Percentiles rank a stretch among this genome's conserved stretches.
Evolutionary conservation across 169 alveolate genomes (phyloP).

Genomic region (Perkinsus olseni): DNA sequence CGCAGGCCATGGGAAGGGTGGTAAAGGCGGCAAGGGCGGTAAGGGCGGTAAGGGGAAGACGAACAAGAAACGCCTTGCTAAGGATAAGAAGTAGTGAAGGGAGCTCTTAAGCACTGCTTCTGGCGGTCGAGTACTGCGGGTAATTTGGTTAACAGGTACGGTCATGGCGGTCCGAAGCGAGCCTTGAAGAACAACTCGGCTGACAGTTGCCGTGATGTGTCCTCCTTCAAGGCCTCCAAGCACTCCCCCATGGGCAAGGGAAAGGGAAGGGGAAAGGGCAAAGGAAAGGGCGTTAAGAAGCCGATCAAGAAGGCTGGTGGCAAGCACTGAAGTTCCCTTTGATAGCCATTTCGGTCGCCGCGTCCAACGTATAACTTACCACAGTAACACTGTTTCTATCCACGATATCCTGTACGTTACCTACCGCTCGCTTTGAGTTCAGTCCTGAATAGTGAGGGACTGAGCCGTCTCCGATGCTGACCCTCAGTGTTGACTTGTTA

Average conservation of each 20-base stretch:
- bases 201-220: not conserved
- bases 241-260: not conserved
- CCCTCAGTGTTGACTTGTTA: too few species aligned
- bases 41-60: not conserved
- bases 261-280: not conserved
- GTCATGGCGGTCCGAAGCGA: not conserved
- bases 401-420: not conserved
- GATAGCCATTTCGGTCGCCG: too few species aligned
- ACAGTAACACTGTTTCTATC: not conserved
- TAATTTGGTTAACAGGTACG: not conserved
- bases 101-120: not conserved
- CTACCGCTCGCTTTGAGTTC: too few species aligned
- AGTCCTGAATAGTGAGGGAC: too few species aligned
- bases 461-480: too few species aligned
- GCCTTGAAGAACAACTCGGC: not conserved
- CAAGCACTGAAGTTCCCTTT: not conserved
- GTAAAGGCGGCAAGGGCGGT: not conserved
- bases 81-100: not conserved
- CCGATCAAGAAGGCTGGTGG: not conserved
- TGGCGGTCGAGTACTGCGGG: too few species aligned
- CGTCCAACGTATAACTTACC: not conserved
- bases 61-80: not conserved
- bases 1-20: not conserved
- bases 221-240: not conserved
- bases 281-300: not conserved